phyloP scores from a whole-genome alignment of 352 stramenopile species.

The Phytophthora ohioensis region DNA sequence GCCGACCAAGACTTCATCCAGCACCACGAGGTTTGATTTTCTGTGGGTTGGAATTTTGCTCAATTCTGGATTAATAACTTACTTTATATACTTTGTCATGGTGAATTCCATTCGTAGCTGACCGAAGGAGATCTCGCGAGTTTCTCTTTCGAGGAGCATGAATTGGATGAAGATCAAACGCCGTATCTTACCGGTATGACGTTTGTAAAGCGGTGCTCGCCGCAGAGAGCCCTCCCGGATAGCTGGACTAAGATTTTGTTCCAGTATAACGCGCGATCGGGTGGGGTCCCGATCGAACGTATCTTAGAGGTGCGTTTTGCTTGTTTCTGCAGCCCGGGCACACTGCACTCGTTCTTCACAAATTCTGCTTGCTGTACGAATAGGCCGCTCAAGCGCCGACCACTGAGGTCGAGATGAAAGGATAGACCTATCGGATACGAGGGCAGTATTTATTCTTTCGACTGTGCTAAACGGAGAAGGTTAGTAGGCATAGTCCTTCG shows the following conservation, averaged over 20 bases:
- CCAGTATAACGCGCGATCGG: conserved; percentile 73
- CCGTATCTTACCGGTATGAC: conserved; percentile 61
- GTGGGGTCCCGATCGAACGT: conserved; percentile 66
- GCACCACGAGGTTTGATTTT: conserved; percentile 66
- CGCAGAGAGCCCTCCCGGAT: conserved; percentile 82
- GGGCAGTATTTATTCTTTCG: conserved; percentile 40
- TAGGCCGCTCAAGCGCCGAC: conserved; percentile 43
- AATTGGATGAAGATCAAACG: conserved; percentile 55
- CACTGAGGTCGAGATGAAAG: conserved; percentile 47
- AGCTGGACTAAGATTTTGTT: conserved; percentile 92
- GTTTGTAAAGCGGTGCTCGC: conserved; percentile 82
- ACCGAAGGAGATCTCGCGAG: conserved; percentile 81
- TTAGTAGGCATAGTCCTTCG: conserved; percentile 53
- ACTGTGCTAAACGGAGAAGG: conserved; percentile 16
- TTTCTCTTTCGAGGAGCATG: conserved; percentile 77
- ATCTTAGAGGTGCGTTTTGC: conserved; percentile 63
- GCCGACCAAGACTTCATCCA: conserved; percentile 57
- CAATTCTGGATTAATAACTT: not conserved
- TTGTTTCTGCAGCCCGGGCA: not conserved
- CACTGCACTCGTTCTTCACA: conserved; percentile 6
- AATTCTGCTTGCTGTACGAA: not conserved
- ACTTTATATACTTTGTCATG: not conserved
- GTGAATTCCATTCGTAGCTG: conserved; percentile 38
- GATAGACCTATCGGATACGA: conserved; percentile 23
- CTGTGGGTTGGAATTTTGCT: not conserved